A percentile compares a stretch with the other conserved stretches of the same genome.
Conservation (phyloP, 192 early-diverging fungal species). For the Dimargaris cristalligena region DNA sequence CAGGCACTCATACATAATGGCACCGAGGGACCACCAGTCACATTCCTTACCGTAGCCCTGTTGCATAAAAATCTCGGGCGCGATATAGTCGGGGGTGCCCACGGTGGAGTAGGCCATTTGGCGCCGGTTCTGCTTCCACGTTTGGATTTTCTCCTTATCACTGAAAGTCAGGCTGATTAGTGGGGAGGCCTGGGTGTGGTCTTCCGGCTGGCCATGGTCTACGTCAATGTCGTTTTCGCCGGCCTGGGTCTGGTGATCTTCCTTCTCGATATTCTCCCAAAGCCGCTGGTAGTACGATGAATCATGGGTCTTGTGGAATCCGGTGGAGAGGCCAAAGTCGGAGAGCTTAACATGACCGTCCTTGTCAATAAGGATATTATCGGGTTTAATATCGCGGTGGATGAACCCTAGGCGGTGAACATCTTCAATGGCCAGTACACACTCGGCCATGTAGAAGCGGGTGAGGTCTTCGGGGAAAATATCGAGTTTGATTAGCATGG, state of each 20-base stretch:
- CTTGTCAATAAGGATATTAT: conserved; percentile 87
- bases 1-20: conserved; percentile 99
- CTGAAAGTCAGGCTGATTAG: conserved; percentile 87
- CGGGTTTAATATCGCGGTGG: conserved; percentile 78
- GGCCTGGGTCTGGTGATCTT: conserved; percentile 24
- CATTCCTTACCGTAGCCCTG: conserved; percentile 94
- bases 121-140: conserved; percentile 95
- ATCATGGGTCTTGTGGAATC: conserved; percentile 98
- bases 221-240: conserved; percentile 17
- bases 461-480: conserved; percentile 94
- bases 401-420: conserved; percentile 92
- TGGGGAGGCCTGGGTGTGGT: conserved; percentile 10
- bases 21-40: conserved; percentile 99
- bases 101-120: conserved; percentile 94
- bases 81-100: conserved; percentile 96
- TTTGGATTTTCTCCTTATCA: conserved; percentile 87
- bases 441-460: conserved; percentile 97
- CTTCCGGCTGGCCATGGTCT: conserved; percentile 11
- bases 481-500: conserved; percentile 97
- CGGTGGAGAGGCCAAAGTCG: conserved; percentile 99
- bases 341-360: conserved; percentile 98
- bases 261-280: conserved; percentile 47
- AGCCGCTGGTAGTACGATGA: conserved; percentile 84
- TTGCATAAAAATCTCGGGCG: conserved; percentile 88
- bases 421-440: conserved; percentile 78